Evolutionary conservation across 495 filamentous ascomycete genomes (phyloP).

Genomic region (Neurospora sp.): DNA sequence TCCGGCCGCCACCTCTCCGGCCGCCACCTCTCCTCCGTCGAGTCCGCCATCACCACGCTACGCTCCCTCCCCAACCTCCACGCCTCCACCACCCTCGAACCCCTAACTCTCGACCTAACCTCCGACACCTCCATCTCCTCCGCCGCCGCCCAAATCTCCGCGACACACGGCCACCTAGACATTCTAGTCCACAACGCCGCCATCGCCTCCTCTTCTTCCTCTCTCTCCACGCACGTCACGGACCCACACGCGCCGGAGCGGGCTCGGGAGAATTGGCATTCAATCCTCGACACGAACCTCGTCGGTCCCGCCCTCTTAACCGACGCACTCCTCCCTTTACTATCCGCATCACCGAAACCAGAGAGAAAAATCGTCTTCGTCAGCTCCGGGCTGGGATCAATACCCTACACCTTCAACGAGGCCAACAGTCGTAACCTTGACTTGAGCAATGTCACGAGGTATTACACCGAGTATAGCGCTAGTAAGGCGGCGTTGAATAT

Average conservation of each 20-base stretch:
- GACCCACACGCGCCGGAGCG: neutral
- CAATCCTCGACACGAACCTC: conserved; percentile 33
- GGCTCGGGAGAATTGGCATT: conserved; percentile 4
- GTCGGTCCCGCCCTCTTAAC: conserved; percentile 26
- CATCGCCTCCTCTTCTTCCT: neutral
- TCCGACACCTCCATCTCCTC: conserved; percentile 41
- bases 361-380: conserved; percentile 34
- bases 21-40: conserved; percentile 11
- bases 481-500: conserved; percentile 37
- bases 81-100: conserved; percentile 6
- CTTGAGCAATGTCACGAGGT: neutral
- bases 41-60: conserved; percentile 13
- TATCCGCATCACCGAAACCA: conserved; percentile 22
- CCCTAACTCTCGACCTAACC: conserved; percentile 34
- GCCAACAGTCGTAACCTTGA: neutral
- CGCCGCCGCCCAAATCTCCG: conserved; percentile 24
- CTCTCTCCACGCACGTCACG: neutral
- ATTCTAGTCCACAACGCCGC: conserved; percentile 45
- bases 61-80: neutral
- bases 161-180: conserved; percentile 36
- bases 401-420: neutral
- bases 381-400: conserved; percentile 8
- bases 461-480: conserved; percentile 12
- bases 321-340: conserved; percentile 35
- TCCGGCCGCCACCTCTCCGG: conserved; percentile 14